These are phyloP conservation scores for Quercus mongolica DNA, from an alignment of 306 rosid species.

Conservation along the genomic window DNA sequence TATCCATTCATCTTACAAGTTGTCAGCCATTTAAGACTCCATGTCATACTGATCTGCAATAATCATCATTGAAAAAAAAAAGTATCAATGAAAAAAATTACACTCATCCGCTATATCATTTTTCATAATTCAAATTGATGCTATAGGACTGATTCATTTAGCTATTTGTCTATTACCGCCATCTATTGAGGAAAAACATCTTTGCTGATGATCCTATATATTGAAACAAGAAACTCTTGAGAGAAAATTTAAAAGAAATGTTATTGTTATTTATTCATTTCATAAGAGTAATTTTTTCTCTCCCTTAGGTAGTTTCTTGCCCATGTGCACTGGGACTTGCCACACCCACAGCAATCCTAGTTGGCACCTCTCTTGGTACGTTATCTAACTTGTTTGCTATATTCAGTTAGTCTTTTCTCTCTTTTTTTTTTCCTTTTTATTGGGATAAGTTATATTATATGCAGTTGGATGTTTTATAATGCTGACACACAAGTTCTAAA, in stretches of 20 bases:
- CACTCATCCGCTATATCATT: background rate
- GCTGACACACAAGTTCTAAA: background rate
- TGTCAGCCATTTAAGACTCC: constrained; percentile 17
- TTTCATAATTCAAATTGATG: background rate
- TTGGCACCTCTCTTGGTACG: constrained; percentile 93
- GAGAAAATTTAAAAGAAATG: background rate
- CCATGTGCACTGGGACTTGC: constrained; percentile 99
- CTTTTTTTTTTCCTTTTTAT: no score
- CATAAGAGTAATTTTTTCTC: constrained; percentile 4
- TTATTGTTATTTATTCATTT: background rate
- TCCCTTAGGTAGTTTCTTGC: constrained; percentile 89
- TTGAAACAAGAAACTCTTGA: background rate
- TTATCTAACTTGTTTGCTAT: constrained; percentile 13
- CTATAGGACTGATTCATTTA: background rate
- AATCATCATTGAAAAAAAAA: no score
- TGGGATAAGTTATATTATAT: no score
- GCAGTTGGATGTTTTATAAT: background rate
- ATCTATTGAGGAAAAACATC: background rate
- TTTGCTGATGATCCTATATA: background rate
- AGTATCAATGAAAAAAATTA: background rate
- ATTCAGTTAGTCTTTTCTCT: constrained; percentile 1
- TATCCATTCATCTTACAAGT: constrained; percentile 3
- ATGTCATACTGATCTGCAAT: background rate
- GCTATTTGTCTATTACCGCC: background rate
- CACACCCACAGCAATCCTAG: constrained; percentile 96